Evolutionary conservation across 176 grass and related monocot species (phyloP), one percentile per base, ranked within the genome.

Genomic region (Musa beccarii): DNA sequence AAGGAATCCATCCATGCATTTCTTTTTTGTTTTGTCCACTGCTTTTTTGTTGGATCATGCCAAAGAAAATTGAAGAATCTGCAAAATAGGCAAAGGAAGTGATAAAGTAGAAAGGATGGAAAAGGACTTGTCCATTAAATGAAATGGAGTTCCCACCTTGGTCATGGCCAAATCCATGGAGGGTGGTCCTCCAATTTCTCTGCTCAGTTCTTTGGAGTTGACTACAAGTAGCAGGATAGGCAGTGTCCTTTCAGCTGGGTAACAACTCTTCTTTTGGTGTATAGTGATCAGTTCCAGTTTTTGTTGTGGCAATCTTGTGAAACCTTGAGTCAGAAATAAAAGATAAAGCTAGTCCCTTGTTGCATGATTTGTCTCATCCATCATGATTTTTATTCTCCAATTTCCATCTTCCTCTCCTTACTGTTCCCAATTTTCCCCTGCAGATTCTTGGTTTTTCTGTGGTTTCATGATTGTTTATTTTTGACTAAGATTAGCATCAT

Each of bases 131-230:
- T 43, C 34, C 34, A 43, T 43, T 70, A 70, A 70, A 70, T 70
- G 43, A 20, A 51, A 50, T 51, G 1, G 29, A 69, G 68, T 20
- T 20, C 68, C 24, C 29, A 22, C 10, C 10, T 0, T 51, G 43
- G 49, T 9, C 2, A 52, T 51, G 49, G 49, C 49, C 5, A 70
- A 70, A 70, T 52, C 68, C 51, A 22, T n/a, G 68, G 10, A 52
- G 68, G 43, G 68, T 70, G 68, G 68, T 70, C 49, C 19, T 51
- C 68, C 66, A 50, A 11, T 70, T 11, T 51, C 43, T 51, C 68
- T 11, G 25, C 8, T n/a, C 8, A 70, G 17, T 51, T 51, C 8
- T 70, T 51, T 34, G 66, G 17, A 22, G 17, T 20, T 62, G 15
- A 62, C 59, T 62, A 25, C 63, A 66, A 11, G 8, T 7, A 4